phyloP scores from a whole-genome alignment of 2,329 filamentous ascomycete genomes.

The Aspergillus pseudonomiae region DNA sequence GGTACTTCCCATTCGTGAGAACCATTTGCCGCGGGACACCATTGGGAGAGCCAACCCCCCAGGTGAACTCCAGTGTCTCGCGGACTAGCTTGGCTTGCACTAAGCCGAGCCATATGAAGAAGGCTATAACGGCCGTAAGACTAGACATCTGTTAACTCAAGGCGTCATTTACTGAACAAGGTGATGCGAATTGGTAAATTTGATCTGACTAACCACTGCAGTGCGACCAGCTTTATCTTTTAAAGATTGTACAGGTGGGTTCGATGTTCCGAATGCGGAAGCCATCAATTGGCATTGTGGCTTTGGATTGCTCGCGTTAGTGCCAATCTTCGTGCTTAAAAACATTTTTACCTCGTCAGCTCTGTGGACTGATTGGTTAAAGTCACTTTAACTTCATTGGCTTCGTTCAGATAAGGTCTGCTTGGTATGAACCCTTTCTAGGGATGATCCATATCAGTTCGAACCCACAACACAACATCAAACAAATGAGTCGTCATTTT shows the following conservation, averaged over 20 bases:
- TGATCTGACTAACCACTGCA: background rate
- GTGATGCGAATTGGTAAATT: background rate
- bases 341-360: background rate
- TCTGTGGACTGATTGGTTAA: background rate
- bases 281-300: background rate
- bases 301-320: background rate
- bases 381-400: background rate
- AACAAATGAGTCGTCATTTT: background rate
- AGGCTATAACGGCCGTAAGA: background rate
- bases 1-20: background rate
- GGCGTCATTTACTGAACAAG: too few relatives aligned
- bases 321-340: background rate
- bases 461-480: background rate
- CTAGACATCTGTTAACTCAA: background rate
- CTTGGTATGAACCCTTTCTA: background rate
- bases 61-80: conserved; percentile 5
- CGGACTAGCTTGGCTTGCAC: conserved; percentile 2
- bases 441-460: background rate
- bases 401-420: background rate
- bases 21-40: background rate
- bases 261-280: background rate
- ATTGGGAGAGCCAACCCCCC: background rate
- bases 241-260: background rate
- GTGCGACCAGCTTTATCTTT: background rate
- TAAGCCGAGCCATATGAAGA: background rate